Percentiles rank a stretch among this genome's conserved stretches.
Evolutionary conservation across 371 early-diverging fungal genomes (phyloP).

Genomic region (Mucor saturninus): DNA sequence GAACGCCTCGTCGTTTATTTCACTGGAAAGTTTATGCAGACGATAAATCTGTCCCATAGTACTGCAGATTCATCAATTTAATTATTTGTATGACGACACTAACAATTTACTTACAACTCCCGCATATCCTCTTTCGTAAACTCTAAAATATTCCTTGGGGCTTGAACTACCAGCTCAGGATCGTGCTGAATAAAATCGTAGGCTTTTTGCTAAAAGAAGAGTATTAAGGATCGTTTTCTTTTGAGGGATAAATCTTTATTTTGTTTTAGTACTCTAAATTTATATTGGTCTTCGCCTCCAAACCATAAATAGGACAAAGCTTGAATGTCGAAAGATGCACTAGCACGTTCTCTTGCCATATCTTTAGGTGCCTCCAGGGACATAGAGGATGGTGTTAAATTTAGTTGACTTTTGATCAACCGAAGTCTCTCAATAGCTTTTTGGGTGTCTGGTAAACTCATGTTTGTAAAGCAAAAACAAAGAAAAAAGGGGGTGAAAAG

Average conservation of each 20-base stretch:
- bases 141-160: constrained; percentile 64
- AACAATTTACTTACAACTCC: constrained; percentile 53
- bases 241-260: not conserved
- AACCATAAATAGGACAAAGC: constrained; percentile 51
- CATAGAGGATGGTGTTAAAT: constrained; percentile 42
- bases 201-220: constrained; percentile 32
- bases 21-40: constrained; percentile 31
- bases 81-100: not conserved
- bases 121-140: constrained; percentile 60
- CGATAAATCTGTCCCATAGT: constrained; percentile 65
- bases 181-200: constrained; percentile 62
- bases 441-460: not conserved
- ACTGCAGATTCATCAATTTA: constrained; percentile 26
- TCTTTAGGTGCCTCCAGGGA: constrained; percentile 46
- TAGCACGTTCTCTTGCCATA: constrained; percentile 54
- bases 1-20: constrained; percentile 23
- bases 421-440: constrained; percentile 2
- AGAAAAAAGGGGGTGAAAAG: not conserved
- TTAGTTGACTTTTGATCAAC: constrained; percentile 41
- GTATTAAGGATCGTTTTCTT: not conserved
- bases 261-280: constrained; percentile 39
- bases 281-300: constrained; percentile 55
- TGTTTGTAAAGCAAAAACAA: not conserved
- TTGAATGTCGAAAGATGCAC: constrained; percentile 60
- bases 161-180: constrained; percentile 58